Percentiles rank a stretch among this genome's conserved stretches.
Conservation (phyloP, 2,329 filamentous ascomycete genomes). For the Tolypocladium paradoxum region DNA sequence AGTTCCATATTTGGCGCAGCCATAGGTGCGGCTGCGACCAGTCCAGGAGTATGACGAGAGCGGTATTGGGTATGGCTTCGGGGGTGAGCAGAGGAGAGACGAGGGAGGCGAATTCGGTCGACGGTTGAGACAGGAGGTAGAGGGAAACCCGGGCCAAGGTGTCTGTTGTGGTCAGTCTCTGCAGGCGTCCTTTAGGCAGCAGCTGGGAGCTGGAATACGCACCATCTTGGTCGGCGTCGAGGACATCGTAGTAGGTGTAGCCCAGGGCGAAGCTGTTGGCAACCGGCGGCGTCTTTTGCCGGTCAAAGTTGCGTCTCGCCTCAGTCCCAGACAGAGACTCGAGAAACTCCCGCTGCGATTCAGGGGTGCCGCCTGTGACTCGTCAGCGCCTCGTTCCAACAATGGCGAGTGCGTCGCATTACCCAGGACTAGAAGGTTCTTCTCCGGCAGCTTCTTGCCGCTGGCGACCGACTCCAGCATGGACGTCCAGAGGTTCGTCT, state of each 20-base stretch:
- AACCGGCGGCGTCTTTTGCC: slow-evolving; percentile 60
- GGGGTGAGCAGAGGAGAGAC: slow-evolving; percentile 76
- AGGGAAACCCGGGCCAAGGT: slow-evolving; percentile 81
- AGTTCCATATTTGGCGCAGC: slow-evolving; percentile 78
- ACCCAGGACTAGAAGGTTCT: slow-evolving; percentile 82
- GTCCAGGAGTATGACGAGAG: slow-evolving; percentile 85
- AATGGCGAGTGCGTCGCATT: slow-evolving; percentile 17
- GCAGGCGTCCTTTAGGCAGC: background rate
- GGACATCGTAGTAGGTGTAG: slow-evolving; percentile 90
- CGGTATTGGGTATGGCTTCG: slow-evolving; percentile 72
- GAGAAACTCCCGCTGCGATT: slow-evolving; percentile 76
- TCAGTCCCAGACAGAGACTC: slow-evolving; percentile 50
- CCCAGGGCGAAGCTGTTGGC: slow-evolving; percentile 88
- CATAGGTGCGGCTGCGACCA: slow-evolving; percentile 93
- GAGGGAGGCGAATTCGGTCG: slow-evolving; percentile 70
- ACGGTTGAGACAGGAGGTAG: slow-evolving; percentile 79
- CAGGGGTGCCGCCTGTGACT: slow-evolving; percentile 60
- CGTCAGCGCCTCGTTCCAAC: slow-evolving; percentile 16
- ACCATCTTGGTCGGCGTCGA: slow-evolving; percentile 92
- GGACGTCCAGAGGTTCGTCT: slow-evolving; percentile 88
- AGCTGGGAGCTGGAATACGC: slow-evolving; percentile 10
- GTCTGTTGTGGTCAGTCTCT: slow-evolving; percentile 42
- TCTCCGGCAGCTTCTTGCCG: slow-evolving; percentile 81
- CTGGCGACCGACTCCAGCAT: slow-evolving; percentile 87
- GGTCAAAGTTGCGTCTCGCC: slow-evolving; percentile 40